Evolutionary conservation across 805 yeast species (phyloP), one percentile per base, ranked within the genome.

Genomic region (Henningerozyma blattae): DNA sequence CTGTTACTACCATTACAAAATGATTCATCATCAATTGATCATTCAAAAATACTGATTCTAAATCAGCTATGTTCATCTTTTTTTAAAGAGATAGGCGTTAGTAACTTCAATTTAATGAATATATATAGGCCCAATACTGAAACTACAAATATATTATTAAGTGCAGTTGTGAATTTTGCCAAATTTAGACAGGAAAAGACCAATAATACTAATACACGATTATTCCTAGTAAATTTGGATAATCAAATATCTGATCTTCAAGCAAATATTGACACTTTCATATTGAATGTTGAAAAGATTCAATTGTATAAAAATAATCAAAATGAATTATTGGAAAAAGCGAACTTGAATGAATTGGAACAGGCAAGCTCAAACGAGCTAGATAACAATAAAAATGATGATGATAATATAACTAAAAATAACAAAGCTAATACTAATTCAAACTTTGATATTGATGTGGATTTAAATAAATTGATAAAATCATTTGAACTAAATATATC

Each of bases 81-180:
- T 52, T 64, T 83, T 42, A 65, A 67, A 30, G 76, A 70, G 37
- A 77, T 89, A 49, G 94, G 94, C 0, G 70, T 86, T 2, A 65
- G 72, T 37, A 94, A 86, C 54, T 81, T 85, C 48, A 70, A 75
- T 28, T 62, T 85, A 33, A 64, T 71, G 59, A 95, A 86, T 58
- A 61, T 86, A 20, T 64, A 72, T 38, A 75, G 74, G 43, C 95
- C 95, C 1, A 94, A 85, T n/a, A 62, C 81, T 0, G 56, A 53
- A 26, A 62, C 94, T 37, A 64, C 73, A 1, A 61, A 75, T 40
- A 61, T 89, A 31, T 64, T 84, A 15, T 55, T 85, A 18, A 83
- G 94, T 50, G 91, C 91, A 1, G 75, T 85, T 32, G 80, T 85
- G 16, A 86, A 86, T 52, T 86, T 73, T 63, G 93, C 93, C 1